Percentiles rank a stretch among this genome's conserved stretches.
Evolutionary conservation across 805 yeast species (phyloP).

Genomic region (Metahyphopichia silvanorum): DNA sequence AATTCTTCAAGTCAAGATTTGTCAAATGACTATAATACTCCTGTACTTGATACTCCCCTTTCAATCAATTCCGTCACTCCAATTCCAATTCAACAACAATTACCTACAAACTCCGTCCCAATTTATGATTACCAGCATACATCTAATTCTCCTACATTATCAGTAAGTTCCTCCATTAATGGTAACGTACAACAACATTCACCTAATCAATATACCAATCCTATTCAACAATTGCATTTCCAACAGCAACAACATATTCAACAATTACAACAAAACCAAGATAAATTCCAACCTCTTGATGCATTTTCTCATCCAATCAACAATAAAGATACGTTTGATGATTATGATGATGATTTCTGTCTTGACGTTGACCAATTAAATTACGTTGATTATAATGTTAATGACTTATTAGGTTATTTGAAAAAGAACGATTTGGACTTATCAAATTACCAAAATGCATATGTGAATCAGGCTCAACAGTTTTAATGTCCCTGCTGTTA

Average conservation of each 20-base stretch:
- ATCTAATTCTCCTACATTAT: conserved; percentile 9
- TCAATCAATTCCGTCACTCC: conserved; percentile 7
- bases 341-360: conserved; percentile 43
- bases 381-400: conserved; percentile 3
- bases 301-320: conserved; percentile 5
- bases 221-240: conserved; percentile 2
- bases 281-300: conserved; percentile 6
- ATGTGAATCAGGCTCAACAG: too few relatives aligned
- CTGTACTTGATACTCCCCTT: conserved; percentile 7
- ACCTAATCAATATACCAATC: not conserved
- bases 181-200: conserved; percentile 3
- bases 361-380: conserved; percentile 41
- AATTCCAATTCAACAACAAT: conserved; percentile 1
- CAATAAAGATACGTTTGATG: conserved; percentile 12
- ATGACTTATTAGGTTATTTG: conserved; percentile 7
- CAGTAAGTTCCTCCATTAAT: conserved; percentile 6
- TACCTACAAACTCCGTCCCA: not conserved
- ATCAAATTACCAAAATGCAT: too few relatives aligned
- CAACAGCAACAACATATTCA: conserved; percentile 3
- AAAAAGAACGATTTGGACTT: conserved; percentile 1
- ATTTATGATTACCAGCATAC: conserved; percentile 5
- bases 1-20: conserved; percentile 8
- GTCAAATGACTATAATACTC: conserved; percentile 8
- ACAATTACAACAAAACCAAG: conserved; percentile 2
- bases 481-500: too few relatives aligned